phyloP scores from a whole-genome alignment of 1,139 yeast genomes.

The Pichia inconspicua region DNA sequence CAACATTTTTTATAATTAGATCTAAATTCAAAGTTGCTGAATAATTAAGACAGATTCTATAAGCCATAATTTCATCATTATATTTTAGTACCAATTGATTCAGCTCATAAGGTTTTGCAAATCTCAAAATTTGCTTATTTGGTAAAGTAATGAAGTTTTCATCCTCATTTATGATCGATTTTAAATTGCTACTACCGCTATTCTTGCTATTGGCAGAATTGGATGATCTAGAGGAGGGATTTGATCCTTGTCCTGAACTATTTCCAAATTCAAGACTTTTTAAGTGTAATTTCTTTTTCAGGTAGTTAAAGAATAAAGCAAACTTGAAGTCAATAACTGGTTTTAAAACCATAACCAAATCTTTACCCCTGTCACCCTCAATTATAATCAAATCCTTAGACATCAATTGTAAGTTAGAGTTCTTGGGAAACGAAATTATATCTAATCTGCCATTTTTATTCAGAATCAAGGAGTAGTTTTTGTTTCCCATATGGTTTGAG shows the following conservation, averaged over 20 bases:
- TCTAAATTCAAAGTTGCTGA: conserved; percentile 31
- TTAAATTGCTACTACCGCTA: conserved; percentile 21
- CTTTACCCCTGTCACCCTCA: conserved; percentile 94
- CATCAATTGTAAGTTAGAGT: conserved; percentile 51
- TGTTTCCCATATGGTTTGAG: conserved; percentile 21
- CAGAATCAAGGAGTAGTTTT: conserved; percentile 36
- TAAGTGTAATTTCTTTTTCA: conserved; percentile 69
- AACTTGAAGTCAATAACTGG: conserved; percentile 63
- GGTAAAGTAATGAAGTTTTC: conserved; percentile 30
- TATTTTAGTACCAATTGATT: conserved; percentile 53
- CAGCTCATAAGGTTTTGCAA: conserved; percentile 59
- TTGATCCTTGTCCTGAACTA: conserved; percentile 17
- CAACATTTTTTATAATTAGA: conserved; percentile 48
- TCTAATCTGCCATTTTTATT: conserved; percentile 55
- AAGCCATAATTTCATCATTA: conserved; percentile 70
- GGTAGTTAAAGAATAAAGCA: conserved; percentile 73
- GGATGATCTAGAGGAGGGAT: conserved; percentile 22
- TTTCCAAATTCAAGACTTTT: conserved; percentile 61
- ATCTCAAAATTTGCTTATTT: conserved; percentile 64
- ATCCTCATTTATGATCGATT: conserved; percentile 30
- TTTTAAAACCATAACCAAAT: conserved; percentile 71
- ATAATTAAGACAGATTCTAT: conserved; percentile 52
- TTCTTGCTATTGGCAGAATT: conserved; percentile 24
- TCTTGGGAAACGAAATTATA: conserved; percentile 32
- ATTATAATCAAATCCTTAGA: conserved; percentile 82